Evolutionary conservation across 768 basidiomycete genomes (phyloP).

Genomic region (Lentinula sp.): DNA sequence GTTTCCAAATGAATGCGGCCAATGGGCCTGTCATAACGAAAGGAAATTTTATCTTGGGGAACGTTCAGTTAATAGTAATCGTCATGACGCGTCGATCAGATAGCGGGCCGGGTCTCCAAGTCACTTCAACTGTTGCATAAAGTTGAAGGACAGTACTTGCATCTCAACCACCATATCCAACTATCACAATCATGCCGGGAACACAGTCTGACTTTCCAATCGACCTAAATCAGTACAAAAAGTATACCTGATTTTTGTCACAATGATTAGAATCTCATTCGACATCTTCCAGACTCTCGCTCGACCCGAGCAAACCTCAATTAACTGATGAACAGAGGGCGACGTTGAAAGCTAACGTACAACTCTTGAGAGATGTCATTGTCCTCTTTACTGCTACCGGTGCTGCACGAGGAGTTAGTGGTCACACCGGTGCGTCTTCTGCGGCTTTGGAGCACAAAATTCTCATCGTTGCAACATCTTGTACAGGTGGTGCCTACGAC

Average conservation of each 20-base stretch:
- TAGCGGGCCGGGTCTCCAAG: not conserved
- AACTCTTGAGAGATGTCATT: slow-evolving; percentile 78
- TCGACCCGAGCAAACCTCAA: slow-evolving; percentile 63
- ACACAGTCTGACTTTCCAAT: slow-evolving; percentile 57
- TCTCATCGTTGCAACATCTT: not conserved
- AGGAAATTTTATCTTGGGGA: not conserved
- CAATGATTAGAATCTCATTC: slow-evolving; percentile 4
- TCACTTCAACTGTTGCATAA: not conserved
- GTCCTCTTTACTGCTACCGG: slow-evolving; percentile 84
- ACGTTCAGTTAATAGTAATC: not conserved
- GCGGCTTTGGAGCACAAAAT: not conserved
- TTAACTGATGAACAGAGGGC: slow-evolving; percentile 59
- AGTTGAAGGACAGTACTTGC: not conserved
- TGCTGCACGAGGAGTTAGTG: slow-evolving; percentile 79
- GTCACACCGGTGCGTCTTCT: slow-evolving; percentile 60
- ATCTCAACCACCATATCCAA: not conserved
- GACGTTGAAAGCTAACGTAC: slow-evolving; percentile 61
- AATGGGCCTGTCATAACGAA: not conserved
- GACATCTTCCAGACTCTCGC: slow-evolving; percentile 43
- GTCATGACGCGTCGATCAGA: not conserved
- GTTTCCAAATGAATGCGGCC: too few species aligned
- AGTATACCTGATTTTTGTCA: slow-evolving; percentile 31
- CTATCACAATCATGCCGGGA: slow-evolving; percentile 27
- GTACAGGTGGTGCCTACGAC: slow-evolving; percentile 55
- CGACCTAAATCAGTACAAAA: slow-evolving; percentile 72